Conservation (phyloP, 2,329 filamentous ascomycete species). For the Epichloe typhina region DNA sequence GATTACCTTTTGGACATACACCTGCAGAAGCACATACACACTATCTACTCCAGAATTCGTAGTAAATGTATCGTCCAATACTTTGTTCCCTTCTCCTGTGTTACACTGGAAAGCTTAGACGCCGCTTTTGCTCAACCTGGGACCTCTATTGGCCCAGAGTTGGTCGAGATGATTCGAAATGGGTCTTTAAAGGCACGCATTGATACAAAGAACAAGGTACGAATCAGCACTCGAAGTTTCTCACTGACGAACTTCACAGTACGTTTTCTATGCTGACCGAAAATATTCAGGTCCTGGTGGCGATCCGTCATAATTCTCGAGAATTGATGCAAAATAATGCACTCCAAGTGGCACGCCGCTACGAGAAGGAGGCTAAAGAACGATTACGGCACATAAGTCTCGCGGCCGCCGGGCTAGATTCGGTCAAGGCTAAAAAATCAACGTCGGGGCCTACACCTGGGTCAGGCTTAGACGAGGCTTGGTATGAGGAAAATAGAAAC, state of each 20-base stretch:
- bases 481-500: constrained; percentile 18
- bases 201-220: constrained; percentile 65
- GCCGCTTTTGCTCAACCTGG: constrained; percentile 57
- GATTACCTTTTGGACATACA: constrained; percentile 90
- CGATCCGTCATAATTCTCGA: constrained; percentile 53
- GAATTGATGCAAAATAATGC: constrained; percentile 56
- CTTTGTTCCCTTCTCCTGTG: constrained; percentile 77
- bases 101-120: constrained; percentile 68
- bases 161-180: constrained; percentile 63
- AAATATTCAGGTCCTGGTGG: constrained; percentile 50
- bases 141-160: constrained; percentile 56
- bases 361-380: constrained; percentile 62
- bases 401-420: constrained; percentile 60
- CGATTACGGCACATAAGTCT: constrained; percentile 69
- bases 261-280: neutral
- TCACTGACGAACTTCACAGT: no score
- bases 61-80: constrained; percentile 91
- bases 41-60: constrained; percentile 62
- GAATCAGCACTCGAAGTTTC: neutral
- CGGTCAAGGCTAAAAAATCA: constrained; percentile 22
- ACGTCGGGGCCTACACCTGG: constrained; percentile 3
- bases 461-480: constrained; percentile 18
- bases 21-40: constrained; percentile 58
- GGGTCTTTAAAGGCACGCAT: constrained; percentile 65
- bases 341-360: constrained; percentile 53